Evolutionary conservation across 805 yeast genomes (phyloP), one percentile per base, ranked within the genome.

Genomic region (Nakazawaea wyomingensis): DNA sequence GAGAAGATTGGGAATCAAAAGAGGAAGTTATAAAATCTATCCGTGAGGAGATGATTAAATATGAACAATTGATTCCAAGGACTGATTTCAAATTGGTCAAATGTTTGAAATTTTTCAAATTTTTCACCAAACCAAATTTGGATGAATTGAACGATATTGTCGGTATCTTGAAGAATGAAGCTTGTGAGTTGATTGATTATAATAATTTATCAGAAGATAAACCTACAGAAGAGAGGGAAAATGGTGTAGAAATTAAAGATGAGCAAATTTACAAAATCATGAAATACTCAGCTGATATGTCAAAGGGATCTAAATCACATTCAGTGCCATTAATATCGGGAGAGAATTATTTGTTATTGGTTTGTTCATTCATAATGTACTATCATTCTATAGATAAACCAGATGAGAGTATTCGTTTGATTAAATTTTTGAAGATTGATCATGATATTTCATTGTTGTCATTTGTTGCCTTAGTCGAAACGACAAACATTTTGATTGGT

Each of bases 351-450:
- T 39, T 62, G 8, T 51, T 59, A 4, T 46, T 62, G 34, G 51
- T 61, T 1, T 60, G 65, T 43, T 50, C 58, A 1, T 42, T 60
- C 35, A 57, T 61, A 17, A 26, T 59, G 18, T 55, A 59, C 42
- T 60, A 58, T 38, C 53, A 55, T 40, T 47, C 55, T 2, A 38
- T 37, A 18, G 51, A 50, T 24, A 53, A 60, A 24, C 14, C 30
- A 6, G 31, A 37, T 2, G 50, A 55, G 18, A 60, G 54, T 6
- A 50, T 52, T 28, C 44, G 45, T 9, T 49, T 61, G 43, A 49
- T 60, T 13, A 50, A 49, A 37, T 54, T 56, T 49, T 39, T 62
- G 45, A 50, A 48, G 13, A 38, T 54, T 14, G 48, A 39, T 14
- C 22, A 34, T 14, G 20, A 17, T 13, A 42, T 59, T n/a, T 54